phyloP scores from a whole-genome alignment of 345 rosid species.

The Dipteronia sinensis region DNA sequence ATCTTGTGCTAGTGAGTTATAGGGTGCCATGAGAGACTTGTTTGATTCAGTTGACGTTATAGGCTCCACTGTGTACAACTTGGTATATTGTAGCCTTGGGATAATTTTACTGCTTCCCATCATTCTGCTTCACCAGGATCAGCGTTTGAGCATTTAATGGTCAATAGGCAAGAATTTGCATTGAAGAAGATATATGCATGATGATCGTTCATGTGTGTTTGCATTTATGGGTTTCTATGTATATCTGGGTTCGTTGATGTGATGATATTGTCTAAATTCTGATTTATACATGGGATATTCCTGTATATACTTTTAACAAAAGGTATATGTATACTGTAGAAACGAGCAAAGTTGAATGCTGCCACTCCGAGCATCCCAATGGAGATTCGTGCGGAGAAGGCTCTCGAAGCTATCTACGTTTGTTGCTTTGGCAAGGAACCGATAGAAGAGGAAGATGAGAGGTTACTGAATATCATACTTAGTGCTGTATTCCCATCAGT shows the following conservation, averaged over 20 bases:
- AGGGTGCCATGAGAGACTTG: not conserved
- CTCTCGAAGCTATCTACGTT: constrained; percentile 79
- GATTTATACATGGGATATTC: not conserved
- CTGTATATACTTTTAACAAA: not conserved
- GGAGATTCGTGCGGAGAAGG: constrained; percentile 79
- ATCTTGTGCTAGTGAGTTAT: not conserved
- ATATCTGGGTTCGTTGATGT: not conserved
- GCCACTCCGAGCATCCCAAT: constrained; percentile 67
- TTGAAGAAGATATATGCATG: not conserved
- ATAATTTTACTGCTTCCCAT: not conserved
- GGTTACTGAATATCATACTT: constrained; percentile 60
- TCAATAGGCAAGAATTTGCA: not conserved
- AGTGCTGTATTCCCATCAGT: constrained; percentile 72
- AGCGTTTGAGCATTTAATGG: not conserved
- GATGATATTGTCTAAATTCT: not conserved
- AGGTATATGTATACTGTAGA: constrained; percentile 40
- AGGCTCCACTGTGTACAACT: not conserved
- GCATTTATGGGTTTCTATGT: not conserved
- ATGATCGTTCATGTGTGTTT: not conserved
- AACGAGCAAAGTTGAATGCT: constrained; percentile 67
- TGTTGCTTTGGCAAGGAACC: constrained; percentile 78
- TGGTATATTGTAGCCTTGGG: not conserved
- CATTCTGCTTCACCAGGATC: not conserved
- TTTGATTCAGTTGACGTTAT: not conserved
- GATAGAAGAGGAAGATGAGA: constrained; percentile 77